Base-by-base conservation (phyloP, 2,329 filamentous ascomycete genomes). In the Hawksworthiomyces lignivorus region DNA sequence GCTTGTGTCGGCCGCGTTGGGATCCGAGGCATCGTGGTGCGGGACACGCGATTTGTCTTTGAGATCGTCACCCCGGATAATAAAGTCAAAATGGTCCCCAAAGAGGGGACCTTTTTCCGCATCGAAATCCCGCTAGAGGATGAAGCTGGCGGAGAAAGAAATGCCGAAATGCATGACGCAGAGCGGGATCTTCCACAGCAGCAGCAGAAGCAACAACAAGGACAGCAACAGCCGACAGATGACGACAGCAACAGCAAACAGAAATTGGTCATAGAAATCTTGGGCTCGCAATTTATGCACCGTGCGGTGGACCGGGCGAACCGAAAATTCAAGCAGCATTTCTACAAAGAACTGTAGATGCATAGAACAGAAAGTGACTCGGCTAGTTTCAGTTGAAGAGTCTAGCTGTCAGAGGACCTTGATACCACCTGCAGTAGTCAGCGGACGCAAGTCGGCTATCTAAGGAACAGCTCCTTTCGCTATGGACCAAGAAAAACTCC, bases 311-410 rank as follows among this genome's bases (percentile, higher is more conserved):
- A 97, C 58, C 71, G 92, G 18, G 87, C 88, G 36, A 94, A 84
- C 54, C 87, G 80, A 65, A 97, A 95, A 65, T 94, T 94, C 64
- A 95, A 92, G 64, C 72, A 77, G 57, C 88, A 90, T 58, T 87
- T 86, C 54, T 69, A 88, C 48, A 73, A 80, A 36, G 80, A 85
- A 50, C 61, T 94, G 12, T 94, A 68, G 18, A 22, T 19, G 11
- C 14, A 15, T 18, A 37, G 12, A 26, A 26, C 24, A 26, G 24
- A 8, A 12, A 26, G 12, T 12, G 24, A 26, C n/a, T n/a, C n/a
- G n/a, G n/a, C n/a, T n/a, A n/a, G n/a, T n/a, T n/a, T n/a, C n/a
- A n/a, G n/a, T n/a, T n/a, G n/a, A n/a, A n/a, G n/a, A n/a, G n/a
- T n/a, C n/a, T n/a, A n/a, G n/a, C n/a, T n/a, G n/a, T n/a, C n/a